Evolutionary conservation across 2,329 filamentous ascomycete species (phyloP), one percentile per base, ranked within the genome.

Genomic region (Beauveria pseudobassiana): DNA sequence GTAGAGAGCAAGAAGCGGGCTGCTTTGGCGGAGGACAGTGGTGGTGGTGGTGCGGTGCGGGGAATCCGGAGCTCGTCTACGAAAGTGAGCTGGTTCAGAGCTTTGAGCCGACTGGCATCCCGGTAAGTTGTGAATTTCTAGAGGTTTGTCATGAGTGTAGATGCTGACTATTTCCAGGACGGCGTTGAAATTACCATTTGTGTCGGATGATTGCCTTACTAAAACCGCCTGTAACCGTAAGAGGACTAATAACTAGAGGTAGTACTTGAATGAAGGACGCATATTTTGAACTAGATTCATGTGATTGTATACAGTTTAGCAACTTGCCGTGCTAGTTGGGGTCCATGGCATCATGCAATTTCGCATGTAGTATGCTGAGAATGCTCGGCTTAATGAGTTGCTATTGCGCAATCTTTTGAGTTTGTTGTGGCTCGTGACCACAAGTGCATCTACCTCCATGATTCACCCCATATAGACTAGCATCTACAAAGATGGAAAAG

Each of bases 161-260:
- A n/a, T 42, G 20, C 51, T 53, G 5, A 53, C 12, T 18, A 16
- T 24, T 24, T 26, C 7, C 8, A 88, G 85, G 87, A 89, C 67
- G 87, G 81, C 4, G 74, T 89, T n/a, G 87, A 89, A 68, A 82
- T 88, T 55, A 87, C 86, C 3, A 77, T 76, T 65, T 89, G 86
- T 68, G 70, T 81, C 14, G 78, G 77, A 38, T 38, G 5, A 38
- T 6, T 38, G 34, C 34, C 34, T 38, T 38, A 12, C 34, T 38
- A 38, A 38, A 38, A 14, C 9, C 12, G 34, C 34, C 34, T 6
- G 3, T 14, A 38, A 1, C 7, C 10, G 45, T 6, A 48, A 7
- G 43, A 46, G 20, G 18, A 20, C n/a, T 46, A 3, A 5, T 24
- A 7, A 46, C 5, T 46, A 46, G 43, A 14, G 10, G 34, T 9